phyloP scores from a whole-genome alignment of 148 eudicot species.

The Rhododendron griersonianum region DNA sequence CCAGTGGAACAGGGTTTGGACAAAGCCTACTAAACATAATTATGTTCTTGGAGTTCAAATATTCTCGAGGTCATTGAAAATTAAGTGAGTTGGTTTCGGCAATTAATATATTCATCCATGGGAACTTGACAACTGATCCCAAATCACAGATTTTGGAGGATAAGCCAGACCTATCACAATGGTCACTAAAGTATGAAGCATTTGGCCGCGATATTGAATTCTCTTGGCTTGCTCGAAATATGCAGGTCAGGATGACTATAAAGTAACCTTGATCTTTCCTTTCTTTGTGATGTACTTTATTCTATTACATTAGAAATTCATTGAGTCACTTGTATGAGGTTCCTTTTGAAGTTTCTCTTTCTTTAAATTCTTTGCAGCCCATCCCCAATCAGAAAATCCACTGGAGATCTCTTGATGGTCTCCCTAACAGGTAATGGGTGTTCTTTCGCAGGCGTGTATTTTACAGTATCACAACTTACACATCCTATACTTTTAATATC shows the following conservation, averaged over 20 bases:
- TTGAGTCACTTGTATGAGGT: not conserved
- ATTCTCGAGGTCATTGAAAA: not conserved
- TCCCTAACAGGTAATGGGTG: slow-evolving; percentile 66
- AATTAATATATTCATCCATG: not conserved
- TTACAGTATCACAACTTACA: not conserved
- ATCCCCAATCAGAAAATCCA: slow-evolving; percentile 91
- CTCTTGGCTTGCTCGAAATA: slow-evolving; percentile 98
- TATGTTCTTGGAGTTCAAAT: not conserved
- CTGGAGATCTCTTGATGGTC: slow-evolving; percentile 96
- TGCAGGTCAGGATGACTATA: slow-evolving; percentile 52
- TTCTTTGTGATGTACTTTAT: not conserved
- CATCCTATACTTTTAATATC: not conserved
- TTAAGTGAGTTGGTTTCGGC: not conserved
- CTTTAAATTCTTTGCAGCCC: slow-evolving; percentile 47
- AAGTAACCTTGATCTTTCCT: not conserved
- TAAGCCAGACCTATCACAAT: slow-evolving; percentile 75
- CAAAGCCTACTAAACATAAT: not conserved
- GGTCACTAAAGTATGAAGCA: slow-evolving; percentile 85
- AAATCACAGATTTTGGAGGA: slow-evolving; percentile 62
- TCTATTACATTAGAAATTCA: not conserved
- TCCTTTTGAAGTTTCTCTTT: slow-evolving; percentile 6
- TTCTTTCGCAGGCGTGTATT: not conserved
- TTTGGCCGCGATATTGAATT: slow-evolving; percentile 85
- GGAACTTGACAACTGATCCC: slow-evolving; percentile 10
- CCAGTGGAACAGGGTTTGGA: not conserved